phyloP scores from a whole-genome alignment of 164 flowering plant genomes.

The Stephania yunnanensis region DNA sequence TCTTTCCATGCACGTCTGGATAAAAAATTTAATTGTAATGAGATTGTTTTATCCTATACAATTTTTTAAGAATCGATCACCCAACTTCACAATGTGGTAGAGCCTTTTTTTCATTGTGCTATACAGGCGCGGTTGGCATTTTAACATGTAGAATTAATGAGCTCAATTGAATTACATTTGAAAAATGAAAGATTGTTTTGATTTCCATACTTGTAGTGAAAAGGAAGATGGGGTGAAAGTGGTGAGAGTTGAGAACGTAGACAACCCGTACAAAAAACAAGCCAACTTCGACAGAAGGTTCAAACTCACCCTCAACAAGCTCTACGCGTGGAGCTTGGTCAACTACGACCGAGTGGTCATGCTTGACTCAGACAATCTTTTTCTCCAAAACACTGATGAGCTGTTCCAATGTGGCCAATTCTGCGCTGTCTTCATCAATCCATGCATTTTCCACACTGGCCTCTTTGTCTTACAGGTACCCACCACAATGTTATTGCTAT shows the following conservation, averaged over 20 bases:
- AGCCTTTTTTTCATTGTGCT: no score
- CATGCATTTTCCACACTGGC: conserved; percentile 98
- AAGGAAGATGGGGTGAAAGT: conserved; percentile 90
- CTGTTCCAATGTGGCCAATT: conserved; percentile 93
- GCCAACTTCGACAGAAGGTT: conserved; percentile 49
- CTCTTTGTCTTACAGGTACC: conserved; percentile 89
- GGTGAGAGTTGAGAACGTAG: conserved; percentile 64
- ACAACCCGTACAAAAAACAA: conserved; percentile 66
- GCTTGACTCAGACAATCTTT: conserved; percentile 94
- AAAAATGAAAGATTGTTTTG: background rate
- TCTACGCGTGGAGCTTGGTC: conserved; percentile 86
- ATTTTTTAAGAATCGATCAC: no score
- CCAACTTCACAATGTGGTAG: no score
- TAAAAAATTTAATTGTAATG: no score
- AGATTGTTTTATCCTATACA: no score
- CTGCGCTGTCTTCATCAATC: conserved; percentile 98
- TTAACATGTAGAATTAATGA: no score
- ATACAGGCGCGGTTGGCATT: no score
- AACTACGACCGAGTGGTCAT: conserved; percentile 87
- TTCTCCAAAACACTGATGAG: conserved; percentile 78
- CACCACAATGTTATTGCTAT: no score
- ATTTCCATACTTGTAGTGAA: conserved; percentile 36
- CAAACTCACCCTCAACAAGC: conserved; percentile 80
- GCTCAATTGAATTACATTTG: background rate
- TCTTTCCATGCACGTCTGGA: no score